Conservation (phyloP, 2,329 filamentous ascomycete species). For the Gliomastix tumulicola region DNA sequence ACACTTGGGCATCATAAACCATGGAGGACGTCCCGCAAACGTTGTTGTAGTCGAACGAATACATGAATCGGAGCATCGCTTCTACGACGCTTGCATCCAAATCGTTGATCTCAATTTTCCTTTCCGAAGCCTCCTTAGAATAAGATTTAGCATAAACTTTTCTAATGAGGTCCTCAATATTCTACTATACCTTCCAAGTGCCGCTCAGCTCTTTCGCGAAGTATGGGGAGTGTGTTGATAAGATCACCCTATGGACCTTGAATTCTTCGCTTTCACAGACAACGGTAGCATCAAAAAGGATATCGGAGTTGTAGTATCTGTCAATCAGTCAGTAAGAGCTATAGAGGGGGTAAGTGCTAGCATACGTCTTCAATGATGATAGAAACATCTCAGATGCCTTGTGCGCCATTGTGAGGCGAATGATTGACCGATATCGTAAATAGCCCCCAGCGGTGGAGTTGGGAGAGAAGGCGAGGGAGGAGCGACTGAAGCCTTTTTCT, state of each 20-base stretch:
- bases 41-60: slow-evolving; percentile 9
- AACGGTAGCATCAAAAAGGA: slow-evolving; percentile 3
- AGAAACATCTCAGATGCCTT: neutral
- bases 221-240: slow-evolving; percentile 7
- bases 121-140: slow-evolving; percentile 7
- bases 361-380: neutral
- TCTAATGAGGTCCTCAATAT: neutral
- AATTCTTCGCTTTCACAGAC: slow-evolving; percentile 4
- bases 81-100: slow-evolving; percentile 8
- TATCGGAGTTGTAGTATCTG: slow-evolving; percentile 5
- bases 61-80: slow-evolving; percentile 9
- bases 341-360: neutral
- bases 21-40: slow-evolving; percentile 3
- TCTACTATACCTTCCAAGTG: slow-evolving; percentile 3
- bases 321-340: neutral
- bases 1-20: slow-evolving; percentile 8
- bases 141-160: neutral
- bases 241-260: slow-evolving; percentile 7
- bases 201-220: slow-evolving; percentile 5
- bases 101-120: slow-evolving; percentile 7
- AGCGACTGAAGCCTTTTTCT: too few relatives aligned
- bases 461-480: too few relatives aligned
- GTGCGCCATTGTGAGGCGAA: neutral
- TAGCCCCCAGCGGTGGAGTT: too few relatives aligned
- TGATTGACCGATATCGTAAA: too few relatives aligned